Evolutionary conservation across 1,284 basidiomycete genomes (phyloP), one percentile per base, ranked within the genome.

Genomic region (Leccinum insolens): DNA sequence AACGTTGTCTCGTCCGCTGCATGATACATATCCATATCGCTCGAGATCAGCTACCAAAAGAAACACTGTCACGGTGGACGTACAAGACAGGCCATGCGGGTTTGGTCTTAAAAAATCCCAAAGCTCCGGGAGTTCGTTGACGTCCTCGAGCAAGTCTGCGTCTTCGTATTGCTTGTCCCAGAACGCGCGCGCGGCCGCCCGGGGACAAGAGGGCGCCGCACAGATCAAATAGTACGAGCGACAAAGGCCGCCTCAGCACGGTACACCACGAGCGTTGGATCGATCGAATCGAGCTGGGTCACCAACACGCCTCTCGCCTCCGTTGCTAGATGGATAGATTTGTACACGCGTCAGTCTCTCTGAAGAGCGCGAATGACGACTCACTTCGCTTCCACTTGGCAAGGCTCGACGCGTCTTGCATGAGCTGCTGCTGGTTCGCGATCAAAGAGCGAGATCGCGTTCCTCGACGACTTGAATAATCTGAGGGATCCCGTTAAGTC

Each of bases 231-330:
- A 99, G 84, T 15, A 94, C 90, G 2, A 99, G 90, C 98, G 41
- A 99, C 96, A 79, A 99, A 99, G 0, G 96, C 97, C 1, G 97
- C 96, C 79, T 99, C 96, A 0, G 96, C 97, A 12, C 95, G 89
- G 79, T 96, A 99, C 3, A 99, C 96, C 4, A 98, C 94, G 44
- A 99, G 82, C 0, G 97, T 99, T 31, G 95, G 96, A 79, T 99
- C 98, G 69, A 99, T 99, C 0, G 95, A 98, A 78, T 99, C 94
- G 15, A 99, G 89, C 77, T 99, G 96, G 6, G 96, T 96, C 55
- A 99, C 91, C 2, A 95, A 93, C 0, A 98, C 96, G 1, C 96
- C 96, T 52, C 90, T 86, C 34, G 89, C 88, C 74, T 99, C 97
- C 57, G 92, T 91, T 31, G 94, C 90, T 85, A 78, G 62, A 79